These are phyloP conservation scores for Cajanus cajan DNA, from an alignment of 306 rosid species.

Conservation along the genomic window DNA sequence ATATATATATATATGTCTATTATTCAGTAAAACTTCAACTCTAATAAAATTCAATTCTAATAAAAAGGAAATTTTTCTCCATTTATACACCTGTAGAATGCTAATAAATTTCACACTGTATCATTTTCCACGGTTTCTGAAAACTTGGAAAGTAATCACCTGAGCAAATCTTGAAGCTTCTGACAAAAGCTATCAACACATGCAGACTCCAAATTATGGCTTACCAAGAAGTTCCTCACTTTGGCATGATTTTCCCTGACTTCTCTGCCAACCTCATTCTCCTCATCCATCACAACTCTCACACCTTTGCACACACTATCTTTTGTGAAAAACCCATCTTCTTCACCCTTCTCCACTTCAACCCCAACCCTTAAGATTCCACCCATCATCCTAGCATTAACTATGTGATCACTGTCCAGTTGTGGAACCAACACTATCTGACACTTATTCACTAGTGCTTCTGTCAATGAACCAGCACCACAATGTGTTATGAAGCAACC, in stretches of 20 bases:
- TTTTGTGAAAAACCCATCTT: conserved; percentile 35
- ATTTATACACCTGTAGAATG: too few species aligned
- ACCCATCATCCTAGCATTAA: conserved; percentile 35
- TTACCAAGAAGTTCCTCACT: conserved; percentile 19
- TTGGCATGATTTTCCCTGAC: conserved; percentile 31
- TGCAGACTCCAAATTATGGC: neutral
- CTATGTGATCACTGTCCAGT: conserved; percentile 29
- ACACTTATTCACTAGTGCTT: conserved; percentile 34
- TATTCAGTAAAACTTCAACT: too few species aligned
- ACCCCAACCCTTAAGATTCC: conserved; percentile 17
- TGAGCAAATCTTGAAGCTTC: neutral
- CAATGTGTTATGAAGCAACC: conserved; percentile 58
- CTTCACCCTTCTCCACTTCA: conserved; percentile 43
- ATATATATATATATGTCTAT: too few species aligned
- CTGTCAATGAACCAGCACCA: conserved; percentile 45
- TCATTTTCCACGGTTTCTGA: too few species aligned
- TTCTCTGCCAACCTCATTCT: conserved; percentile 31
- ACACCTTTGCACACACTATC: conserved; percentile 37
- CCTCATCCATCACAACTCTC: neutral
- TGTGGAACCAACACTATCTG: conserved; percentile 47
- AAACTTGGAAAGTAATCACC: too few species aligned
- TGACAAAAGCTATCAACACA: neutral
- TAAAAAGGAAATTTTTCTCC: too few species aligned
- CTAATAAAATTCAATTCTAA: too few species aligned
- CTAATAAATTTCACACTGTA: too few species aligned